phyloP scores from a whole-genome alignment of 352 stramenopile genomes.

The Bremia lactucae region DNA sequence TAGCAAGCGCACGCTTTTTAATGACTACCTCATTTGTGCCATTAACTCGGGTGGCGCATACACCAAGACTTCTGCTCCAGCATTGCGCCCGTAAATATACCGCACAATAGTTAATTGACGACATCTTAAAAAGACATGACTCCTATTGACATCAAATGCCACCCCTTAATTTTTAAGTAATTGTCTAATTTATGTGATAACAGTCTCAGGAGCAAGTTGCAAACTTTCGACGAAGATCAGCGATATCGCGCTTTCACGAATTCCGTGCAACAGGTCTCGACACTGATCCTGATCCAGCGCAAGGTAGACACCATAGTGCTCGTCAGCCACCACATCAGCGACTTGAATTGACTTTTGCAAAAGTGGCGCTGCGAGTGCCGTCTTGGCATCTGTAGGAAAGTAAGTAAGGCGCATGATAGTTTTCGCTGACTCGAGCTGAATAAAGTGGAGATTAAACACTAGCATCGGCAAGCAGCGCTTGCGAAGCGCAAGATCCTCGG shows the following conservation, averaged over 20 bases:
- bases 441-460: constrained; percentile 65
- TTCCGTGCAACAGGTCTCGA: constrained; percentile 47
- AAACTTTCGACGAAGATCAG: constrained; percentile 45
- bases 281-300: constrained; percentile 53
- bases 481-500: constrained; percentile 34
- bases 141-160: constrained; percentile 10
- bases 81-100: constrained; percentile 1
- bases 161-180: constrained; percentile 21
- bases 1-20: constrained; percentile 18
- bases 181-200: too few species aligned
- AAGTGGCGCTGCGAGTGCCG: constrained; percentile 42
- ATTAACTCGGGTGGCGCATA: constrained; percentile 36
- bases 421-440: constrained; percentile 69
- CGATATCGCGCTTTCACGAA: constrained; percentile 60
- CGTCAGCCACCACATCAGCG: constrained; percentile 65
- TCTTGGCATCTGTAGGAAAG: constrained; percentile 47
- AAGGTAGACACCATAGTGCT: constrained; percentile 59
- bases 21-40: constrained; percentile 38
- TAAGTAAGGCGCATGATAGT: constrained; percentile 55
- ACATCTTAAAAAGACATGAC: constrained; percentile 11
- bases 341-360: constrained; percentile 69
- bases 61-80: constrained; percentile 21
- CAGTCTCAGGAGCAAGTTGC: constrained; percentile 1
- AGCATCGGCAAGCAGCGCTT: constrained; percentile 52
- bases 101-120: neutral